A percentile compares a stretch with the other conserved stretches of the same genome.
phyloP scores from a whole-genome alignment of 805 yeast genomes.

The Nakazawaea ernobii region DNA sequence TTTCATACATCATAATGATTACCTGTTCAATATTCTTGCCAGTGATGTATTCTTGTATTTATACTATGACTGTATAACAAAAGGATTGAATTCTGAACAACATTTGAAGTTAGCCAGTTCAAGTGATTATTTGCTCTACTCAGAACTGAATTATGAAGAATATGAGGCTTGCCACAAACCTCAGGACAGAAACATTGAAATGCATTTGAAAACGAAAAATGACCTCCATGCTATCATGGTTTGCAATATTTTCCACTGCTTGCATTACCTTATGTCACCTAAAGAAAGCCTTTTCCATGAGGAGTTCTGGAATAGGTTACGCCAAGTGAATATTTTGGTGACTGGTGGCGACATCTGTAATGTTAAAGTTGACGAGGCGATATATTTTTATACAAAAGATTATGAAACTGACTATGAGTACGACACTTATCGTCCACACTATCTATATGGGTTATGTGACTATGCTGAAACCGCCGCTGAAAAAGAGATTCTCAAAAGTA shows the following conservation, averaged over 20 bases:
- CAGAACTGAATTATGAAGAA: neutral
- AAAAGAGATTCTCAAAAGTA: neutral
- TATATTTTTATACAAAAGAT: neutral
- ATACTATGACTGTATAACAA: neutral
- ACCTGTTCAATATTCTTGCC: neutral
- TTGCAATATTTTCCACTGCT: neutral
- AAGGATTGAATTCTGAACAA: neutral
- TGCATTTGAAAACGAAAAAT: too few species aligned
- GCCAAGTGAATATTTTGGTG: neutral
- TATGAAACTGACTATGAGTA: neutral
- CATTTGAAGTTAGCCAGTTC: neutral
- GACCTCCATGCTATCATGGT: neutral
- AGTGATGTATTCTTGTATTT: slow-evolving; percentile 1
- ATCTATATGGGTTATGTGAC: neutral
- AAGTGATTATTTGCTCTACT: neutral
- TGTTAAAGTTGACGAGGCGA: neutral
- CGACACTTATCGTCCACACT: neutral
- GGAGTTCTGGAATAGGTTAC: neutral
- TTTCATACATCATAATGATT: neutral
- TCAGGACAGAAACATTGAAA: too few species aligned
- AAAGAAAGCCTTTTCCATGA: neutral
- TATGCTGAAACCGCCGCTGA: neutral
- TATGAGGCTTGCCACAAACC: neutral
- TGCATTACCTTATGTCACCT: neutral
- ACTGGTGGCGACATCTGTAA: neutral